These are phyloP conservation scores for Mortierella sp. DNA, from an alignment of 371 early-diverging fungal genomes.

Conservation along the genomic window DNA sequence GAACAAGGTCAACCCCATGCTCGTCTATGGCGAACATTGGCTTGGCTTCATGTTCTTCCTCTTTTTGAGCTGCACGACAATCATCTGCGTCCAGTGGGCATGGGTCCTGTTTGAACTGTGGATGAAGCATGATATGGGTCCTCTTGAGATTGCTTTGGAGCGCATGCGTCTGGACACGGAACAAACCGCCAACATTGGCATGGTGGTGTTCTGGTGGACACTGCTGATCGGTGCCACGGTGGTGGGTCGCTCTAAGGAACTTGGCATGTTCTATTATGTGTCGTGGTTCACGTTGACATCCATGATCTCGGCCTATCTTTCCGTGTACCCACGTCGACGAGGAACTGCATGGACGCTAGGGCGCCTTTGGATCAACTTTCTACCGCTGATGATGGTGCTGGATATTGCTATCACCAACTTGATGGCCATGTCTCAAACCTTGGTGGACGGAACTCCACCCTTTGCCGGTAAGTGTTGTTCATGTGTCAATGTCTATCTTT, in stretches of 20 bases:
- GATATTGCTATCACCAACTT: slow-evolving; percentile 41
- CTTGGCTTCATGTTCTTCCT: slow-evolving; percentile 45
- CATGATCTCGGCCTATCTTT: slow-evolving; percentile 53
- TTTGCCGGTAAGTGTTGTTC: slow-evolving; percentile 55
- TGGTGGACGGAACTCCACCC: slow-evolving; percentile 69
- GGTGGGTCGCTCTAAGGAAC: slow-evolving; percentile 32
- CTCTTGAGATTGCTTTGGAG: slow-evolving; percentile 53
- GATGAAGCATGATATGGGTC: slow-evolving; percentile 52
- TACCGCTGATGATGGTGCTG: slow-evolving; percentile 60
- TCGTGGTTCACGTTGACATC: slow-evolving; percentile 57
- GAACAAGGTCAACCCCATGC: slow-evolving; percentile 44
- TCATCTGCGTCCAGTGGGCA: slow-evolving; percentile 42
- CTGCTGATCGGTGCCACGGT: slow-evolving; percentile 47
- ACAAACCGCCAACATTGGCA: slow-evolving; percentile 46
- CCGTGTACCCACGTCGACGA: slow-evolving; percentile 39
- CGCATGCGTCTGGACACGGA: slow-evolving; percentile 56
- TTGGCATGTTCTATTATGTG: slow-evolving; percentile 60
- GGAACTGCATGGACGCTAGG: slow-evolving; percentile 50
- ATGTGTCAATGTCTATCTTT: background rate
- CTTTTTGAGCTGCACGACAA: slow-evolving; percentile 31
- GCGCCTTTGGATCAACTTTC: slow-evolving; percentile 58
- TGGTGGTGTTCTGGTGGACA: slow-evolving; percentile 64
- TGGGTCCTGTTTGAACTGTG: slow-evolving; percentile 38
- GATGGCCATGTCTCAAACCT: slow-evolving; percentile 62
- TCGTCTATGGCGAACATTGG: slow-evolving; percentile 50